phyloP scores from a whole-genome alignment of 2,329 filamentous ascomycete genomes.

The Chaetomium globosum region DNA sequence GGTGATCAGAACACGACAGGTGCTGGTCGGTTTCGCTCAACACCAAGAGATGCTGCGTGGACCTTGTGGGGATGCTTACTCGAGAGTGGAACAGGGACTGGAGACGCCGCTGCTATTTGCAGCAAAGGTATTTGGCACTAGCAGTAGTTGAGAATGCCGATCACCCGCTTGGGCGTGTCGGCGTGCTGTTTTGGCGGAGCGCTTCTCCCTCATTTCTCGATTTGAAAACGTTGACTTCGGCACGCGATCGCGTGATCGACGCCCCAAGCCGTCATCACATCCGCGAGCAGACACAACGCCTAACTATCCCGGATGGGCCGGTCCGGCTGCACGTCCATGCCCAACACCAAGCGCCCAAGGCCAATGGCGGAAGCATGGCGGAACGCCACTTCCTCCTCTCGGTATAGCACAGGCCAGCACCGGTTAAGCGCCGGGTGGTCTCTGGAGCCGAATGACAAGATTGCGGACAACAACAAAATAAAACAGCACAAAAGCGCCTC shows the following conservation, averaged over 20 bases:
- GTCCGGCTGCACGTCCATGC: constrained; percentile 1
- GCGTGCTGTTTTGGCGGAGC: neutral
- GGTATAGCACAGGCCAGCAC: constrained; percentile 16
- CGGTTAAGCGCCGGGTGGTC: constrained; percentile 8
- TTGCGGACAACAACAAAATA: constrained; percentile 1
- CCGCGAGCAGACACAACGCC: neutral
- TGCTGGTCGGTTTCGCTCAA: neutral
- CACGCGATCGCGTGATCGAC: constrained; percentile 12
- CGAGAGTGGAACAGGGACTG: constrained; percentile 2
- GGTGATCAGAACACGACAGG: neutral
- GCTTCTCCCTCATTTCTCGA: neutral
- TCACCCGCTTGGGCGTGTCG: neutral
- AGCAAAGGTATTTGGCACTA: constrained; percentile 5
- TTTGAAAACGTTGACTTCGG: neutral
- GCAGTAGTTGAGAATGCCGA: neutral
- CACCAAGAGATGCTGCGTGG: neutral
- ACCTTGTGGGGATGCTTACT: constrained; percentile 17
- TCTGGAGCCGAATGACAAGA: constrained; percentile 19
- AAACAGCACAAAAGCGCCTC: neutral
- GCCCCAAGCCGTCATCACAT: constrained; percentile 3
- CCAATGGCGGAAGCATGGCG: neutral
- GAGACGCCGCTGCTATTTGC: constrained; percentile 18
- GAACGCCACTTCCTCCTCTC: constrained; percentile 9
- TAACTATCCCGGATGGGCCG: neutral
- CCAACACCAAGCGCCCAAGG: neutral